Conservation (phyloP, 1,284 basidiomycete genomes). For the Rhodotorula sp. region DNA sequence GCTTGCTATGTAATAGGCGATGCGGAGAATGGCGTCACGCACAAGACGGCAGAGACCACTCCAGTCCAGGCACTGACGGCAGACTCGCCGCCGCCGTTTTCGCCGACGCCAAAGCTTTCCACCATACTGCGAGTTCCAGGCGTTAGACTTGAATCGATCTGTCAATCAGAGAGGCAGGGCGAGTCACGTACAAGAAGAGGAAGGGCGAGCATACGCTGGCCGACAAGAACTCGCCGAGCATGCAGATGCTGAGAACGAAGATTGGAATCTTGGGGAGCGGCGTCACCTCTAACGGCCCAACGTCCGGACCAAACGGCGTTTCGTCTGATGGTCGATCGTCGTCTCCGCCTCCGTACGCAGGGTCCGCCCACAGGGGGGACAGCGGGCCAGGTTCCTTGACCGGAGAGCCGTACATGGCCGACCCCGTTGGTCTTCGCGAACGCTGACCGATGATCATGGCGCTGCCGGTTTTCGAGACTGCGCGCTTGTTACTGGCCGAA, state of each 20-base stretch:
- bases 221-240: constrained; percentile 87
- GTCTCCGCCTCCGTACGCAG: background rate
- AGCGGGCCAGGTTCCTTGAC: constrained; percentile 7
- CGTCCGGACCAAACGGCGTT: background rate
- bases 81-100: constrained; percentile 60
- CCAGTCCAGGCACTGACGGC: constrained; percentile 83
- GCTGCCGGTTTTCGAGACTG: background rate
- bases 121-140: constrained; percentile 88
- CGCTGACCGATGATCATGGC: background rate
- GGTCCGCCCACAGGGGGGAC: background rate
- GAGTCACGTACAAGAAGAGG: constrained; percentile 34
- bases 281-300: constrained; percentile 52
- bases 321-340: background rate
- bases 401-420: constrained; percentile 5
- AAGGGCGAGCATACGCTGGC: constrained; percentile 74
- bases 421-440: constrained; percentile 8
- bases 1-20: constrained; percentile 46
- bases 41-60: constrained; percentile 54
- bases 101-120: constrained; percentile 64
- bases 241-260: constrained; percentile 83
- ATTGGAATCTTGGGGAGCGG: constrained; percentile 84
- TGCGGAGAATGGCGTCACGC: background rate
- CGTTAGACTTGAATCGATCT: constrained; percentile 45
- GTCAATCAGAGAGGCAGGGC: too few relatives aligned
- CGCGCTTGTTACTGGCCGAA: background rate